Conservation (phyloP, 2,329 filamentous ascomycete genomes). For the Falciphora oryzae region DNA sequence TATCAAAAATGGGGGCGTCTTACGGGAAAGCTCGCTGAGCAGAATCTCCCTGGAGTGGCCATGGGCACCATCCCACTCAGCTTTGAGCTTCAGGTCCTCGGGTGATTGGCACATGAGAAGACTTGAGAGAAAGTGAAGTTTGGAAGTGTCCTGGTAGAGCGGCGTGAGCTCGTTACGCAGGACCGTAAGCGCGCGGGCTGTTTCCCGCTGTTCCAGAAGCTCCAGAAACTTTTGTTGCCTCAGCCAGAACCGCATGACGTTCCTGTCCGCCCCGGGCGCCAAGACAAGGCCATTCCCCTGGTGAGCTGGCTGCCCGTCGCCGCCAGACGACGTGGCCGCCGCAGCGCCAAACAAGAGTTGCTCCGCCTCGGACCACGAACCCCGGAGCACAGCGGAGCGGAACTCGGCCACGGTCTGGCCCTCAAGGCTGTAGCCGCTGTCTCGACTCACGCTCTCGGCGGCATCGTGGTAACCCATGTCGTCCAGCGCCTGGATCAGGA, state of each 20-base stretch:
- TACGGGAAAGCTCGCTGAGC: slow-evolving; percentile 79
- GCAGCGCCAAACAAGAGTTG: slow-evolving; percentile 60
- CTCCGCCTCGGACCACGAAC: slow-evolving; percentile 84
- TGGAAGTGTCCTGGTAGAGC: slow-evolving; percentile 68
- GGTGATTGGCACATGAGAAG: slow-evolving; percentile 82
- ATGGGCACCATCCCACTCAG: slow-evolving; percentile 77
- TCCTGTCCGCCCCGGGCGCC: slow-evolving; percentile 66
- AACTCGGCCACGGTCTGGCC: slow-evolving; percentile 83
- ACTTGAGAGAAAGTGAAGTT: slow-evolving; percentile 78
- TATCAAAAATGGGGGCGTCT: slow-evolving; percentile 5
- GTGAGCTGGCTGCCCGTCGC: slow-evolving; percentile 23
- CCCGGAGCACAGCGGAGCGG: slow-evolving; percentile 69
- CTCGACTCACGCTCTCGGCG: slow-evolving; percentile 66
- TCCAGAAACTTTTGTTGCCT: slow-evolving; percentile 95
- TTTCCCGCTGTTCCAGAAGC: slow-evolving; percentile 71
- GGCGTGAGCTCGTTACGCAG: slow-evolving; percentile 84
- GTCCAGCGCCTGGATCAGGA: slow-evolving; percentile 83
- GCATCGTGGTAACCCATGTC: slow-evolving; percentile 83
- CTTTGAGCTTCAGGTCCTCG: slow-evolving; percentile 69
- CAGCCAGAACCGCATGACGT: slow-evolving; percentile 80
- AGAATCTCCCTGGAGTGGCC: slow-evolving; percentile 69
- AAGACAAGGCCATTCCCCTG: slow-evolving; percentile 61
- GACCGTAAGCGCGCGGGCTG: slow-evolving; percentile 70
- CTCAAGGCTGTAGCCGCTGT: slow-evolving; percentile 86
- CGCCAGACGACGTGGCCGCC: slow-evolving; percentile 21